phyloP scores from a whole-genome alignment of 257 asterid species.

The Vinca minor region DNA sequence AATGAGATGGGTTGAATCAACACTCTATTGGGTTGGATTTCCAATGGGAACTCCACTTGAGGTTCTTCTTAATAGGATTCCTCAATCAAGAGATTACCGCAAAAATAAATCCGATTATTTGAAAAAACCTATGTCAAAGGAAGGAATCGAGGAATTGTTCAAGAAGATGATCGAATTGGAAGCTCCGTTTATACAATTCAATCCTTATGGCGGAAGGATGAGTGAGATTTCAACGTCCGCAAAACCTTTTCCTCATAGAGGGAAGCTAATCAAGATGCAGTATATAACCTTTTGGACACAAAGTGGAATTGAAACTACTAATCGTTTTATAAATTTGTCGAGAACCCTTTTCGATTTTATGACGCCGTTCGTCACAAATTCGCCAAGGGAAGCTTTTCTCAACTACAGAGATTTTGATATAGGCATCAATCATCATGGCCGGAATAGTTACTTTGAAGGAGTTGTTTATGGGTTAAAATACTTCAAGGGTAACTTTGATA shows the following conservation, averaged over 20 bases:
- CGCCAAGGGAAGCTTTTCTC: slow-evolving; percentile 14
- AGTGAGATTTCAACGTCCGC: slow-evolving; percentile 7
- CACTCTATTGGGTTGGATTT: neutral
- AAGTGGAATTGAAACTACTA: slow-evolving; percentile 1
- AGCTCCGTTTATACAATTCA: too few species aligned
- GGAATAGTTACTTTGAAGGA: slow-evolving; percentile 12
- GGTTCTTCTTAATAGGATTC: too few species aligned
- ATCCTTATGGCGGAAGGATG: too few species aligned
- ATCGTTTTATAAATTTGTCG: slow-evolving; percentile 4
- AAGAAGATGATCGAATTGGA: too few species aligned
- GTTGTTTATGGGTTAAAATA: slow-evolving; percentile 14
- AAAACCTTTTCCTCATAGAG: slow-evolving; percentile 22
- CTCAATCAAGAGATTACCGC: too few species aligned
- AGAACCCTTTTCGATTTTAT: slow-evolving; percentile 7
- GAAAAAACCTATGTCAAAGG: too few species aligned
- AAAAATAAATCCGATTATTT: too few species aligned
- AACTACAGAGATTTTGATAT: slow-evolving; percentile 21
- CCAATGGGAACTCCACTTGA: too few species aligned
- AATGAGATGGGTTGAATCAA: slow-evolving; percentile 11
- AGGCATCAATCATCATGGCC: slow-evolving; percentile 9
- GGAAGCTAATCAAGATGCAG: slow-evolving; percentile 16
- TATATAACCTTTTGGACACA: slow-evolving; percentile 14
- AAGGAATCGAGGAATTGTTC: too few species aligned
- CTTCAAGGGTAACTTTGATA: slow-evolving; percentile 14
- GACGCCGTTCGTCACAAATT: too few species aligned